Base-by-base conservation (phyloP, 208 protist species). In the Trypanosoma vivax region DNA sequence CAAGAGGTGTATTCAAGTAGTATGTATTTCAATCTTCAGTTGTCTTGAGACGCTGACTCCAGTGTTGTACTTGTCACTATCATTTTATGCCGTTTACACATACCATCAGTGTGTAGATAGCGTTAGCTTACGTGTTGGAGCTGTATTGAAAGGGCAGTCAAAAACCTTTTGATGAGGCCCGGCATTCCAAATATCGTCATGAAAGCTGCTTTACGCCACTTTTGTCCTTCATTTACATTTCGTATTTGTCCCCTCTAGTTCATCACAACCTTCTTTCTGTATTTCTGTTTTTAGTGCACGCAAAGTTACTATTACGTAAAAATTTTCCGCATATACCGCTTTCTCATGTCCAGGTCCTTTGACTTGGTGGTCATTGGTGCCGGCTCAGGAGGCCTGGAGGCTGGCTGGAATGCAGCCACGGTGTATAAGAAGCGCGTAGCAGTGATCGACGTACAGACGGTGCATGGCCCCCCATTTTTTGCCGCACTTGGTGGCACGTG, bases 321-420 rank as follows among this genome's bases (percentile, higher is more conserved):
- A 52, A 86, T 86, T 81, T 61, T 86, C 47, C 73, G 72, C 31
- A 38, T 65, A 40, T 68, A 46, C 24, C 31, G 49, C 19, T 45
- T 63, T 10, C 10, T 50, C 11, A 88, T 89, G 79, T 69, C 70
- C 40, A 85, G 76, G 52, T 62, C 56, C 11, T 95, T 89, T 63
- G 88, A 95, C 64, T 77, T 95, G 18, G 71, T 95, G n/a, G 84
- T 95, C 30, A 78, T 95, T 60, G 88, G 88, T 34, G 88, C 74
- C 34, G 88, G 88, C 11, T 91, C 82, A 25, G 88, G 88, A 55
- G 88, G 90, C 18, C 69, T 96, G 6, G 78, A 92, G 70, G 87
- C 90, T 25, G 85, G 62, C 5, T 89, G 85, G 76, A 88, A 91
- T 59, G 83, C 84, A 0, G 88, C 88, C 3, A 55, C 69, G n/a